These are phyloP conservation scores for Trichoderma koningiopsis DNA, from an alignment of 2,329 filamentous ascomycete species.

Conservation along the genomic window DNA sequence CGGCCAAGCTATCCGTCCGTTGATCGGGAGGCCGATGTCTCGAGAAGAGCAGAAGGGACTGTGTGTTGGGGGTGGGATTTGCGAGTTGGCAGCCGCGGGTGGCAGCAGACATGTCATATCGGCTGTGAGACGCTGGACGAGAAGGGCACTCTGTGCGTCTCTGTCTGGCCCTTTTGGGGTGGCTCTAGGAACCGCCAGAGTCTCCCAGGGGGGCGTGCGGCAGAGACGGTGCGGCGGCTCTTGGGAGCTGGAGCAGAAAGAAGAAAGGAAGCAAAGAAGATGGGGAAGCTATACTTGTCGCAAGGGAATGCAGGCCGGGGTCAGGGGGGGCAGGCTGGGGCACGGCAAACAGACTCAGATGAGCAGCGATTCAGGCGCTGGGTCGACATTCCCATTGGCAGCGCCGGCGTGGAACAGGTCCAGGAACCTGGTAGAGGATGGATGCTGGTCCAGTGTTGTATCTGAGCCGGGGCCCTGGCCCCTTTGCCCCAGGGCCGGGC, in stretches of 20 bases:
- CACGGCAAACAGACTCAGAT: slow-evolving; percentile 1
- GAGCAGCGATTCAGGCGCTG: slow-evolving; percentile 18
- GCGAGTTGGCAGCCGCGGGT: slow-evolving; percentile 27
- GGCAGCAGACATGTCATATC: slow-evolving; percentile 43
- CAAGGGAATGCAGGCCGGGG: slow-evolving; percentile 14
- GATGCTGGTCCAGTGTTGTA: not conserved
- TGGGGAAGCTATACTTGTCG: not conserved
- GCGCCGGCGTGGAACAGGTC: slow-evolving; percentile 4
- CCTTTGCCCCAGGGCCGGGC: slow-evolving; percentile 8
- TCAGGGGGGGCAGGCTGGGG: slow-evolving; percentile 7
- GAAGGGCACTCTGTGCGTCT: not conserved
- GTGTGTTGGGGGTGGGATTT: slow-evolving; percentile 24
- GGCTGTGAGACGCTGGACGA: slow-evolving; percentile 34
- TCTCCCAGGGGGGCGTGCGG: slow-evolving; percentile 15
- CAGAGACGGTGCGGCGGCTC: slow-evolving; percentile 16
- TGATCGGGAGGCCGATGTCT: slow-evolving; percentile 36
- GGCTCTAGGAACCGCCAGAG: not conserved
- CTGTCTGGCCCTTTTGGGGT: slow-evolving; percentile 4
- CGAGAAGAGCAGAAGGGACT: slow-evolving; percentile 22
- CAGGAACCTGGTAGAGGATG: slow-evolving; percentile 22
- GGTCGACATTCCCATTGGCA: slow-evolving; percentile 14
- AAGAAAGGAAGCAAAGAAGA: slow-evolving; percentile 1
- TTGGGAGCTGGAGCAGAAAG: not conserved
- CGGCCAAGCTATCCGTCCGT: slow-evolving; percentile 27
- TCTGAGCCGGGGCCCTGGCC: not conserved